A percentile compares a stretch with the other conserved stretches of the same genome.
phyloP scores from a whole-genome alignment of 1,139 yeast genomes.

The Schwanniomyces etchellsii region DNA sequence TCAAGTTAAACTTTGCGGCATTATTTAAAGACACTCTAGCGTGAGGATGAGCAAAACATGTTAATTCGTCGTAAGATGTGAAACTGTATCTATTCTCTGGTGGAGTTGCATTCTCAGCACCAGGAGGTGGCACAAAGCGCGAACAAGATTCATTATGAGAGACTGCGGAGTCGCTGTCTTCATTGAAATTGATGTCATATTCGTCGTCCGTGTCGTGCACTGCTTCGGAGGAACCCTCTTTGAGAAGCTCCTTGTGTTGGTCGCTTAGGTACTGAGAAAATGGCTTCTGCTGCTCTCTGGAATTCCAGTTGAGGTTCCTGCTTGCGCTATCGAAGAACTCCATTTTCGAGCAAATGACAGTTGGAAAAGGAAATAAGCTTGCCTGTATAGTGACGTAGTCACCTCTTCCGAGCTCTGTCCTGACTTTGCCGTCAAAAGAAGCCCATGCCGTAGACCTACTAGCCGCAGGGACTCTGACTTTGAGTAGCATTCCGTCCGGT shows the following conservation, averaged over 20 bases:
- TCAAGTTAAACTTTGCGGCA: too few relatives aligned
- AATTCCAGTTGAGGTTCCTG: conserved; percentile 82
- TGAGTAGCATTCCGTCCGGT: conserved; percentile 80
- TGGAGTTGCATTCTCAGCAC: too few relatives aligned
- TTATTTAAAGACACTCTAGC: too few relatives aligned
- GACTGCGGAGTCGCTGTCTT: too few relatives aligned
- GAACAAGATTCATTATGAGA: too few relatives aligned
- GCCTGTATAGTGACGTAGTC: conserved; percentile 76
- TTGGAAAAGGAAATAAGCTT: conserved; percentile 80
- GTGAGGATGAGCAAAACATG: too few relatives aligned
- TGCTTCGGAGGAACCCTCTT: not conserved
- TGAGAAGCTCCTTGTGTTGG: conserved; percentile 28
- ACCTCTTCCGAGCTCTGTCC: conserved; percentile 67
- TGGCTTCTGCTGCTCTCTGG: conserved; percentile 75
- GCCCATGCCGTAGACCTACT: conserved; percentile 86
- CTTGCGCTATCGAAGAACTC: conserved; percentile 83
- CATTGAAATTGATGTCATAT: not conserved
- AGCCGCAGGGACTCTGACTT: conserved; percentile 63
- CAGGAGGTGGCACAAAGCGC: too few relatives aligned
- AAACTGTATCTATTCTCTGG: too few relatives aligned
- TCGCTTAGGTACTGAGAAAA: conserved; percentile 49
- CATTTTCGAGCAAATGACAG: conserved; percentile 67
- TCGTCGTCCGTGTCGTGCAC: not conserved
- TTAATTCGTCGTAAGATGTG: too few relatives aligned
- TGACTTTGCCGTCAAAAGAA: conserved; percentile 77